Evolutionary conservation across 2,329 filamentous ascomycete species (phyloP).

Genomic region (Rugonectria rugulosa): DNA sequence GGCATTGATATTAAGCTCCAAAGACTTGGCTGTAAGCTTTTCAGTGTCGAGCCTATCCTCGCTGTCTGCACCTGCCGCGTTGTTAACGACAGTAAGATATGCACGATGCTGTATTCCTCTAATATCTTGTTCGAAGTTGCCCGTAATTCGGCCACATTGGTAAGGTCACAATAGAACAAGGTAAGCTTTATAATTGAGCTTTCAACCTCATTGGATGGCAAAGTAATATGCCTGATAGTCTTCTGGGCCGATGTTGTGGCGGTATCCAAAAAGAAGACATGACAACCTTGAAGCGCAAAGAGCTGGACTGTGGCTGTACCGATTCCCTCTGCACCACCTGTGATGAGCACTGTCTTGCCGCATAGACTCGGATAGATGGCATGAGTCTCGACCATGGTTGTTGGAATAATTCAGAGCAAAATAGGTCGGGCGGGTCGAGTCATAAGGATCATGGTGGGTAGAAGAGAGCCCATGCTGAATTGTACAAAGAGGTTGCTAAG

Average conservation of each 20-base stretch:
- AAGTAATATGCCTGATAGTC: slow-evolving; percentile 38
- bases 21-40: slow-evolving; percentile 50
- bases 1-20: slow-evolving; percentile 52
- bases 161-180: slow-evolving; percentile 54
- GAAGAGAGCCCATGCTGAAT: too few species aligned
- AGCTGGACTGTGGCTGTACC: slow-evolving; percentile 53
- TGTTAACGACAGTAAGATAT: slow-evolving; percentile 88
- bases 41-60: slow-evolving; percentile 40
- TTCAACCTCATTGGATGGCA: slow-evolving; percentile 10
- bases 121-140: slow-evolving; percentile 45
- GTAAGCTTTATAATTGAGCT: slow-evolving; percentile 37
- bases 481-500: too few species aligned
- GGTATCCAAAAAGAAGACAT: slow-evolving; percentile 55
- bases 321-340: slow-evolving; percentile 57
- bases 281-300: slow-evolving; percentile 53
- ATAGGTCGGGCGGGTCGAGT: too few species aligned
- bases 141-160: slow-evolving; percentile 44
- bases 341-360: slow-evolving; percentile 51
- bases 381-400: too few species aligned
- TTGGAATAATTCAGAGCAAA: too few species aligned
- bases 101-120: slow-evolving; percentile 54
- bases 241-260: slow-evolving; percentile 35
- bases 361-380: slow-evolving; percentile 53
- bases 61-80: slow-evolving; percentile 64
- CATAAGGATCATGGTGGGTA: too few species aligned